Evolutionary conservation across 306 rosid genomes (phyloP).

Genomic region (Begonia loranthoides): DNA sequence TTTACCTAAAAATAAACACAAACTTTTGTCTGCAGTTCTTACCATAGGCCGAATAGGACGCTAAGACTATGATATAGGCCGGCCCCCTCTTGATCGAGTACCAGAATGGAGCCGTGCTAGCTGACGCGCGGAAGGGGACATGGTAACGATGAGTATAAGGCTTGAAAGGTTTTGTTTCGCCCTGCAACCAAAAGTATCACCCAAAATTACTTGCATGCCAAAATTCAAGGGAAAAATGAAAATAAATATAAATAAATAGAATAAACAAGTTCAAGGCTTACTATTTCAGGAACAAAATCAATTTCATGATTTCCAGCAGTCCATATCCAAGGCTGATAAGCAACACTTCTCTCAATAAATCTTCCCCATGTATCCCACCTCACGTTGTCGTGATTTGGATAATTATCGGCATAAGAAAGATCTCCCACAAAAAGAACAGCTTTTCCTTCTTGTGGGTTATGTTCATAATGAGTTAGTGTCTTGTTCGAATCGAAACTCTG

Average conservation of each 20-base stretch:
- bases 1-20: too few species aligned
- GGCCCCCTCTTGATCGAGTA: conserved; percentile 73
- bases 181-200: conserved; percentile 21
- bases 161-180: conserved; percentile 59
- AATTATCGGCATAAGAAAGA: conserved; percentile 66
- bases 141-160: conserved; percentile 37
- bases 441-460: conserved; percentile 46
- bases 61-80: conserved; percentile 54
- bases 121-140: conserved; percentile 30
- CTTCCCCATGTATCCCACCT: conserved; percentile 95
- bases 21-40: conserved; percentile 1
- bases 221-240: too few species aligned
- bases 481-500: conserved; percentile 72
- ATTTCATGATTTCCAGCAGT: conserved; percentile 87
- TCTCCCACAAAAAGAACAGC: conserved; percentile 68
- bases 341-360: conserved; percentile 62
- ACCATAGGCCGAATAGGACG: conserved; percentile 72
- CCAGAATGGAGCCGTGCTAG: conserved; percentile 27
- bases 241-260: too few species aligned
- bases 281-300: conserved; percentile 62
- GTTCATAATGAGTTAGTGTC: conserved; percentile 67
- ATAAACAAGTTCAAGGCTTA: too few species aligned
- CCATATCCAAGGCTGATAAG: conserved; percentile 99
- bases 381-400: conserved; percentile 52
- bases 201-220: too few species aligned